Base-by-base conservation (phyloP, 768 basidiomycete genomes). In the Boletus vinaceobasis region DNA sequence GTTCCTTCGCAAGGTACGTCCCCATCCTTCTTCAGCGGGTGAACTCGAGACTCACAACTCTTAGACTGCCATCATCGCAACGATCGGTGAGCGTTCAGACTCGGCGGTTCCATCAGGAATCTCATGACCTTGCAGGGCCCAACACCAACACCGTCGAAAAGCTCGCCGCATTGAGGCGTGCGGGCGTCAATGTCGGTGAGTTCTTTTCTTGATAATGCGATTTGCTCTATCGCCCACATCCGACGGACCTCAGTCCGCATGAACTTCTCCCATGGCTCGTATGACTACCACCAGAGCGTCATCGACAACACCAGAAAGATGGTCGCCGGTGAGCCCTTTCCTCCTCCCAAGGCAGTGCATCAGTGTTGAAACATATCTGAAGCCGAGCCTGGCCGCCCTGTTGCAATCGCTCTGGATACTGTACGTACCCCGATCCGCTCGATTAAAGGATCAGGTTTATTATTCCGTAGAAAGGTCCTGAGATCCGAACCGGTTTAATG, bases 261-360 rank as follows among this genome's bases (percentile, higher is more conserved):
- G 97, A 99, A 99, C 82, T 99, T 98, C 73, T 98, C 96, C 51
- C 97, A 99, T 84, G 97, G 97, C 44, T 88, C 88, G 53, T 95
- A 99, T 74, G 93, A 94, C 66, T 98, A 96, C 73, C 97, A 98
- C 77, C 94, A 99, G 77, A 94, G 91, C 60, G 97, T 98, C 63
- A 93, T 99, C 70, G 95, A 98, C 78, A 98, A 98, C 79, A 89
- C 93, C 48, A 82, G 95, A 66, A 87, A 86, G 70, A 87, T 89
- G 79, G 81, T 92, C 50, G 83, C 83, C 40, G 75, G 93, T 93
- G 62, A 63, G 84, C 70, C 14, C 11, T 49, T 39, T 49, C 36
- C 2, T 38, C 37, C 3, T 43, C 38, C 35, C 43, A 13, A 11
- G 17, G 13, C 14, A 8, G 23, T 7, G 32, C 37, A 33, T 21